Evolutionary conservation across 225 moss, liverwort and hornwort species (phyloP).

Genomic region (Pseudisothecium myosuroides): DNA sequence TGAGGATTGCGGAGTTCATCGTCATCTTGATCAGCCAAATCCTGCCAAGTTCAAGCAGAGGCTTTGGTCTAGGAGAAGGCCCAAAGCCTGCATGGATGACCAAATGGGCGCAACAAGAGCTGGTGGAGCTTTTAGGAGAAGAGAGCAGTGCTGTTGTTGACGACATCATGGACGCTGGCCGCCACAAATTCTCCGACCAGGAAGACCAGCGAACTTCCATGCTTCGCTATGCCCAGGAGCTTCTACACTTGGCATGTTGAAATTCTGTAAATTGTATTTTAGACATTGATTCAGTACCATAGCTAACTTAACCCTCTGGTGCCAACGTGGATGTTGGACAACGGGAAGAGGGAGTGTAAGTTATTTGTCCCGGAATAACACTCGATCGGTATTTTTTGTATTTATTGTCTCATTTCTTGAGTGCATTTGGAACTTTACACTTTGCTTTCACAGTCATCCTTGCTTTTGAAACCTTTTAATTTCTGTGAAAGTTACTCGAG

Average conservation of each 20-base stretch:
- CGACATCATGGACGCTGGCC: slow-evolving; percentile 21
- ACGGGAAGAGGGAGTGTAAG: background rate
- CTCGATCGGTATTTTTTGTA: background rate
- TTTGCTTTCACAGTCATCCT: background rate
- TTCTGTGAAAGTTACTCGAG: no score
- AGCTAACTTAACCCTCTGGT: background rate
- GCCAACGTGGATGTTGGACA: background rate
- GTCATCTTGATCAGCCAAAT: slow-evolving; percentile 76
- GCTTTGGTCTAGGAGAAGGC: slow-evolving; percentile 34
- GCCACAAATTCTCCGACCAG: slow-evolving; percentile 6
- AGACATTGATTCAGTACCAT: background rate
- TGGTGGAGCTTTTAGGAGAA: slow-evolving; percentile 64
- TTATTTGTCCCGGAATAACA: background rate
- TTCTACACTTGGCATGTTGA: slow-evolving; percentile 22
- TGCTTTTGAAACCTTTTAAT: background rate
- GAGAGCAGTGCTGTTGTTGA: slow-evolving; percentile 56
- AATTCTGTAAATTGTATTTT: background rate
- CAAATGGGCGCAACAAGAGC: slow-evolving; percentile 83
- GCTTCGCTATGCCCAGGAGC: slow-evolving; percentile 29
- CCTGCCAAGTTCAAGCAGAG: slow-evolving; percentile 21
- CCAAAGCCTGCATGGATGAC: slow-evolving; percentile 52
- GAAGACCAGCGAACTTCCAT: slow-evolving; percentile 6
- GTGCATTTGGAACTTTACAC: background rate
- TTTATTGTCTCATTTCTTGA: background rate
- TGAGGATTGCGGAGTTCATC: slow-evolving; percentile 85